Percentiles rank a stretch among this genome's conserved stretches.
phyloP scores from a whole-genome alignment of 164 flowering plant species.

The Stephania yunnanensis region DNA sequence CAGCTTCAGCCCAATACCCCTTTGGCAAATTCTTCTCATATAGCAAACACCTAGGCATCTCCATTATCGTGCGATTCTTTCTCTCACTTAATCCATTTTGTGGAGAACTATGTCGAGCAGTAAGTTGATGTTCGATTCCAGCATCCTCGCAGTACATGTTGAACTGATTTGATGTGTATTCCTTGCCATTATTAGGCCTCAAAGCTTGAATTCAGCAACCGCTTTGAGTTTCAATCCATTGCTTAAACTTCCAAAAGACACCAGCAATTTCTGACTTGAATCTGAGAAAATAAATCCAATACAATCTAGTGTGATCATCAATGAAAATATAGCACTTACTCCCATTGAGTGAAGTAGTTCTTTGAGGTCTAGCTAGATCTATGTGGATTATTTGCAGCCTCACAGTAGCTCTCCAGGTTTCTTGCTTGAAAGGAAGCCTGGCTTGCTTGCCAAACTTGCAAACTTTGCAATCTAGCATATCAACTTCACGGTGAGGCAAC shows the following conservation, averaged over 20 bases:
- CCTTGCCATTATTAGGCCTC: not conserved
- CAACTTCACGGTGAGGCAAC: no score
- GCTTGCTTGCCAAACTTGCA: not conserved
- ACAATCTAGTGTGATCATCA: not conserved
- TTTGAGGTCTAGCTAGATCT: not conserved
- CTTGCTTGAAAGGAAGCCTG: not conserved
- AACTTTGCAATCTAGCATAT: not conserved
- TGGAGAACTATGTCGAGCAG: not conserved
- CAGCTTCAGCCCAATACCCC: not conserved
- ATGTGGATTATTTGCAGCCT: not conserved
- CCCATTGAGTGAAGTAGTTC: no score
- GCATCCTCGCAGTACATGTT: not conserved
- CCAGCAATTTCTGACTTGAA: no score
- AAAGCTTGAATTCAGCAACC: not conserved
- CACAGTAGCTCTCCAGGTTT: not conserved
- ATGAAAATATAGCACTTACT: no score
- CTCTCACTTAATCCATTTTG: slow-evolving; percentile 6
- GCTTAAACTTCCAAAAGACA: no score
- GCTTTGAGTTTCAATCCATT: no score
- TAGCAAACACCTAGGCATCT: slow-evolving; percentile 5
- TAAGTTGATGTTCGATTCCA: not conserved
- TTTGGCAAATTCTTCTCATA: slow-evolving; percentile 3
- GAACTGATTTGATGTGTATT: not conserved
- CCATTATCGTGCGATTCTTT: not conserved
- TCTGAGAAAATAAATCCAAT: not conserved